Base-by-base conservation (phyloP, 176 grass and related monocot genomes). In the Ampelocalamus luodianensis region DNA sequence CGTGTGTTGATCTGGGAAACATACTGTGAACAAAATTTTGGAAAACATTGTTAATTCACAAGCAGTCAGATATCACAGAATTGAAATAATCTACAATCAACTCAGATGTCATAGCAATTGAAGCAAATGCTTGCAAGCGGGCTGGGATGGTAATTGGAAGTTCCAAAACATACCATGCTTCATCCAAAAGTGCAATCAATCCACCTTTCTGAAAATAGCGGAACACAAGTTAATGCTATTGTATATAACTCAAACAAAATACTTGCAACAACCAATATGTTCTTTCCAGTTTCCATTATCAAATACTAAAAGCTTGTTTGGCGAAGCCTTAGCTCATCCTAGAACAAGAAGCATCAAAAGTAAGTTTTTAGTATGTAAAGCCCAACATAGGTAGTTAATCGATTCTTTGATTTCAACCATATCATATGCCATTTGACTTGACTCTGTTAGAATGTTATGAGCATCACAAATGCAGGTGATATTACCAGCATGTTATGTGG, bases 1-100 rank as follows among this genome's bases (percentile, higher is more conserved):
- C 93, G 39, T 99, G 93, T 90, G 97, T 99, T 49, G 97, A 99
- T 87, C 92, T 94, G 85, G 97, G 97, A 91, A 99, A 99, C 97
- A 99, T 99, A 78, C 97, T 99, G 94, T 71, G 65, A 65, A 65
- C 78, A 88, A 15, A 84, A 74, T 76, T 72, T 64, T 58, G 56
- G 64, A 45, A 76, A 80, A 82, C 54, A 55, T 20, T 61, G 36
- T 80, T 83, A 94, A 83, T 84, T 79, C 74, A 65, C 51, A 56
- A 85, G 72, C 18, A 34, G 59, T 77, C 69, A 77, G 77, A 83
- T 68, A 60, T 68, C 32, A 79, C 51, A 72, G 56, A 65, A 76
- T 54, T 44, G 15, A 72, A 48, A 87, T 44, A 72, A 72, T 71
- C 34, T 60, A 67, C 38, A 86, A 68, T 63, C 77, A 34, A 46